These are phyloP conservation scores for Colletotrichum sp. DNA, from an alignment of 2,329 filamentous ascomycete species.

Conservation along the genomic window DNA sequence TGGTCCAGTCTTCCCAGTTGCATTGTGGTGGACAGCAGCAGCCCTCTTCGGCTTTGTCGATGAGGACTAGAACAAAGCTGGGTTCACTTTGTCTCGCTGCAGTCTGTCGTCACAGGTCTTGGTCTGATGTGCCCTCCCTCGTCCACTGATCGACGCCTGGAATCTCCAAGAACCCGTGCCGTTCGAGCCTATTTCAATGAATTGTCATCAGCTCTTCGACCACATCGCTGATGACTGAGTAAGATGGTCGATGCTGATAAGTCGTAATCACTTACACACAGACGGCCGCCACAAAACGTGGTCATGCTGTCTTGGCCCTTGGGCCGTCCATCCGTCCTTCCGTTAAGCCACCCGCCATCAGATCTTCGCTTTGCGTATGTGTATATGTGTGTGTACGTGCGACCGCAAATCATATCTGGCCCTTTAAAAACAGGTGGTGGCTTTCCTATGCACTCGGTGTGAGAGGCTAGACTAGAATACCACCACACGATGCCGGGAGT, in stretches of 20 bases:
- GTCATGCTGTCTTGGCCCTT: neutral
- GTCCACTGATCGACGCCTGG: neutral
- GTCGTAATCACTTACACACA: neutral
- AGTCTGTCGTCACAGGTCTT: neutral
- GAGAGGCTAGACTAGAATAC: neutral
- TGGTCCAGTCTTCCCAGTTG: neutral
- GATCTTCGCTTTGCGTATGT: neutral
- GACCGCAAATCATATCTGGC: neutral
- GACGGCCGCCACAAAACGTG: slow-evolving; percentile 3
- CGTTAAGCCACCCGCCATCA: neutral
- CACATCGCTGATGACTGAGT: neutral
- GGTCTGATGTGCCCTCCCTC: neutral
- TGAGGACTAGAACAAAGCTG: neutral
- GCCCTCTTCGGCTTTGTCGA: neutral
- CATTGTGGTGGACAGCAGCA: neutral
- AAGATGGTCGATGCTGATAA: neutral
- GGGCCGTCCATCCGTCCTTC: neutral
- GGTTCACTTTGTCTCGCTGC: neutral
- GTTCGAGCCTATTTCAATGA: neutral
- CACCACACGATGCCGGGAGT: neutral
- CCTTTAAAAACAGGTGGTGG: neutral
- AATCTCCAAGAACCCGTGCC: neutral
- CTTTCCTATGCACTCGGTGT: neutral
- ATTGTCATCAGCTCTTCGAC: neutral
- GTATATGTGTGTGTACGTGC: neutral